phyloP scores from a whole-genome alignment of 2,329 filamentous ascomycete genomes.

The Fusarium sp. region DNA sequence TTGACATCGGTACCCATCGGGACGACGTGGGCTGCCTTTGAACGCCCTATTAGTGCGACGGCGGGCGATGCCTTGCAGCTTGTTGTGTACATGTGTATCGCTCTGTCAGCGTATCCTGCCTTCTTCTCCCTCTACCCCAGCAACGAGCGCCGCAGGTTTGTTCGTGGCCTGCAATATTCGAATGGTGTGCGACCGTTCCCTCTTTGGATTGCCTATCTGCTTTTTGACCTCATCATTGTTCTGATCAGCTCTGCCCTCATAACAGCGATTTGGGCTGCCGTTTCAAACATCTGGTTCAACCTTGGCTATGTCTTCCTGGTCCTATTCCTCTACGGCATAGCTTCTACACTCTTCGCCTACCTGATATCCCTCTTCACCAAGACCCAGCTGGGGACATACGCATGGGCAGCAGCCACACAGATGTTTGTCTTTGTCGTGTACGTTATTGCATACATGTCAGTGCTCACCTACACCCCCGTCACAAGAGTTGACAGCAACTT shows the following conservation, averaged over 20 bases:
- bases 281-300: conserved; percentile 78
- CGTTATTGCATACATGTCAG: conserved; percentile 76
- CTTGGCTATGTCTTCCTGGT: conserved; percentile 85
- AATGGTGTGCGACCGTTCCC: conserved; percentile 88
- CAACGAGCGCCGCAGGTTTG: conserved; percentile 81
- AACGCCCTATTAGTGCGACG: conserved; percentile 75
- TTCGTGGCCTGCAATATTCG: conserved; percentile 88
- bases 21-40: conserved; percentile 80
- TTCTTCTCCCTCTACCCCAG: conserved; percentile 93
- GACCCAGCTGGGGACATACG: conserved; percentile 86
- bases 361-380: conserved; percentile 82
- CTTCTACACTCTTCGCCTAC: conserved; percentile 82
- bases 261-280: conserved; percentile 75
- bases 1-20: conserved; percentile 76
- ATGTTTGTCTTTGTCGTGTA: conserved; percentile 78
- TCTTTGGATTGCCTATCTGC: conserved; percentile 85
- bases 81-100: conserved; percentile 84
- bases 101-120: conserved; percentile 81
- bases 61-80: conserved; percentile 82
- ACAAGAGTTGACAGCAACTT: conserved; percentile 76
- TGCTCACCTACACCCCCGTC: conserved; percentile 80
- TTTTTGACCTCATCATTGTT: conserved; percentile 84
- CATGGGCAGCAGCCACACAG: conserved; percentile 82
- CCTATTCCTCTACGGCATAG: conserved; percentile 83
- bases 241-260: conserved; percentile 73